These are phyloP conservation scores for Kodamaea ohmeri DNA, from an alignment of 1,139 yeast species.

Conservation along the genomic window DNA sequence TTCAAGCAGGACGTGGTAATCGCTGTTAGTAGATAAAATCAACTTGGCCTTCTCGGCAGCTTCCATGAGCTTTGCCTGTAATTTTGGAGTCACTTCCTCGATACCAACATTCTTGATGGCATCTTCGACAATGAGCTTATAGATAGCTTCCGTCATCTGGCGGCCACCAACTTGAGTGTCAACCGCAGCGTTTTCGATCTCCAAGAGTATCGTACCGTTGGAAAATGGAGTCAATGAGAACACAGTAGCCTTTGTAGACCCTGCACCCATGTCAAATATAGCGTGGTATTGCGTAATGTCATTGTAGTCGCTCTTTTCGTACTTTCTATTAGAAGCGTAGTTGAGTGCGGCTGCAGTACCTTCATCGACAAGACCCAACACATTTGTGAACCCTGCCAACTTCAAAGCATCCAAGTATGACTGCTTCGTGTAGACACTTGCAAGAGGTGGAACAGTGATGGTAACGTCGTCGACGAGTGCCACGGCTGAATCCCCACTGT, in stretches of 20 bases:
- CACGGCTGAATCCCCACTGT: constrained; percentile 27
- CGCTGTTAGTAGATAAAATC: constrained; percentile 82
- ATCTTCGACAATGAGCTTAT: constrained; percentile 56
- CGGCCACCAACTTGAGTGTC: constrained; percentile 74
- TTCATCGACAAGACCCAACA: constrained; percentile 75
- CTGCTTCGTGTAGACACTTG: constrained; percentile 60
- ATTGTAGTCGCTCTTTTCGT: constrained; percentile 35
- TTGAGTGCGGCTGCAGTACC: constrained; percentile 89
- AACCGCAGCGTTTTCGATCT: constrained; percentile 69
- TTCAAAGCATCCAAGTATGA: constrained; percentile 73
- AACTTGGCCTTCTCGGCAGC: constrained; percentile 86
- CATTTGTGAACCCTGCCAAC: constrained; percentile 60
- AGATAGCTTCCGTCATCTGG: constrained; percentile 61
- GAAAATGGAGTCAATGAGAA: constrained; percentile 57
- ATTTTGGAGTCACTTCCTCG: constrained; percentile 47
- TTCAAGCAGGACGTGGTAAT: constrained; percentile 71
- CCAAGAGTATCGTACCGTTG: constrained; percentile 43
- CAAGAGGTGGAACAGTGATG: constrained; percentile 75
- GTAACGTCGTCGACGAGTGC: constrained; percentile 60
- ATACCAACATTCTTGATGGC: constrained; percentile 48
- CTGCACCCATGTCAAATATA: constrained; percentile 91
- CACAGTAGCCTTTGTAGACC: constrained; percentile 82
- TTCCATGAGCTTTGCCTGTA: constrained; percentile 68
- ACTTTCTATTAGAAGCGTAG: constrained; percentile 53
- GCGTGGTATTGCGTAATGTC: constrained; percentile 56